Base-by-base conservation (phyloP, 805 yeast genomes). In the Wickerhamiella azymoides region DNA sequence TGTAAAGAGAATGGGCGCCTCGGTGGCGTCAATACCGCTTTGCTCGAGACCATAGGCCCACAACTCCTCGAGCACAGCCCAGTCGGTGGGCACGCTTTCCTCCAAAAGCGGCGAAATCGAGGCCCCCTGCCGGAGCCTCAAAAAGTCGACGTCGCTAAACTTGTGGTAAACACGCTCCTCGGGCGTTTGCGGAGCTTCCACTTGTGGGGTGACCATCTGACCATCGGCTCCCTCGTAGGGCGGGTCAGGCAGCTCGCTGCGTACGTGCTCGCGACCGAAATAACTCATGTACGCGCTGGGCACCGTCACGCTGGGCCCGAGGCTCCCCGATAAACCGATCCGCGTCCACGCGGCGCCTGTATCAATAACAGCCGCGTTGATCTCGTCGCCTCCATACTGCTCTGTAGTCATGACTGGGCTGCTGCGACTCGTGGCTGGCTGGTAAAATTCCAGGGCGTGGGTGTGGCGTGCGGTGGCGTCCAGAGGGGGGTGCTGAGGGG, bases 301-400 rank as follows among this genome's bases (percentile, higher is more conserved):
- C 16, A 51, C 61, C 19, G 82, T 74, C 3, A 78, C 66, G 51
- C 79, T 74, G 10, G 98, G 98, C 45, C 76, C 72, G 59, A 88
- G 96, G 47, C 85, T 89, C 10, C 97, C 97, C 2, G 96, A 88
- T 62, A 76, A 86, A 1, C 98, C 98, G 16, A 80, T 76, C 45
- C 89, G 76, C 6, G 96, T 85, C 49, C 76, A 67, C 50, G 71
- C 76, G 10, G 95, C 80, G 30, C 97, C 97, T 1, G 94, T 88
- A 58, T 92, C 97, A 21, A 89, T 69, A 28, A 89, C 94, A 2
- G 92, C 71, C 24, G 97, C 94, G 52, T 85, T 77, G 51, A 92
- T 80, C 61, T 89, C 98, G 64, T 89, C 92, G 25, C 59, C 60
- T 17, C 60, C 60, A 45, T 55, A 56, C 18, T 53, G 56, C 45